phyloP scores from a whole-genome alignment of 108 stramenopile genomes.

The Pseudonitzschia pungens region DNA sequence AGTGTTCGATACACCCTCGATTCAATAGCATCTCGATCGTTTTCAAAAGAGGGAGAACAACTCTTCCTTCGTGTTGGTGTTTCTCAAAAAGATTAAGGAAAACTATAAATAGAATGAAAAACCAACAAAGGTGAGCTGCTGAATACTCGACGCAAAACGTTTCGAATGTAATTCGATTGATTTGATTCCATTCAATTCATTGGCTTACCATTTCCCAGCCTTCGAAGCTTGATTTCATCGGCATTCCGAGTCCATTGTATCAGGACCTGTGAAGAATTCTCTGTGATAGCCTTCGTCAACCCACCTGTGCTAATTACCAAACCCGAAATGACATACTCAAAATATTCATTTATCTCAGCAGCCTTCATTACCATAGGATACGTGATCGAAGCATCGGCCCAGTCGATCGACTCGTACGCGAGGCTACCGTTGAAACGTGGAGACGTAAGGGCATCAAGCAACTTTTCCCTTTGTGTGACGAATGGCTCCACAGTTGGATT shows the following conservation, averaged over 20 bases:
- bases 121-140: neutral
- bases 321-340: slow-evolving; percentile 74
- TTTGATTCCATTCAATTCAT: neutral
- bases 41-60: slow-evolving; percentile 74
- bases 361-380: slow-evolving; percentile 75
- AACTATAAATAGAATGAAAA: slow-evolving; percentile 7
- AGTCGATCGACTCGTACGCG: slow-evolving; percentile 36
- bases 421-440: slow-evolving; percentile 13
- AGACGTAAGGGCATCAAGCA: slow-evolving; percentile 14
- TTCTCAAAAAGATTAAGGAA: slow-evolving; percentile 46
- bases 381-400: slow-evolving; percentile 53
- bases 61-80: slow-evolving; percentile 56
- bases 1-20: slow-evolving; percentile 62
- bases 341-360: slow-evolving; percentile 72
- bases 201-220: slow-evolving; percentile 30
- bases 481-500: neutral
- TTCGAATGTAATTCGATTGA: neutral
- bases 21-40: slow-evolving; percentile 74
- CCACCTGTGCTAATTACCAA: slow-evolving; percentile 93
- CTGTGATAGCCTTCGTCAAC: slow-evolving; percentile 88
- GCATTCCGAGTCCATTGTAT: slow-evolving; percentile 60
- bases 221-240: slow-evolving; percentile 25
- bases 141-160: neutral
- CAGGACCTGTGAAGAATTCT: slow-evolving; percentile 65
- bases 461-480: slow-evolving; percentile 13